Evolutionary conservation across 1,284 basidiomycete species (phyloP).

Genomic region (Neonothopanus nambi): DNA sequence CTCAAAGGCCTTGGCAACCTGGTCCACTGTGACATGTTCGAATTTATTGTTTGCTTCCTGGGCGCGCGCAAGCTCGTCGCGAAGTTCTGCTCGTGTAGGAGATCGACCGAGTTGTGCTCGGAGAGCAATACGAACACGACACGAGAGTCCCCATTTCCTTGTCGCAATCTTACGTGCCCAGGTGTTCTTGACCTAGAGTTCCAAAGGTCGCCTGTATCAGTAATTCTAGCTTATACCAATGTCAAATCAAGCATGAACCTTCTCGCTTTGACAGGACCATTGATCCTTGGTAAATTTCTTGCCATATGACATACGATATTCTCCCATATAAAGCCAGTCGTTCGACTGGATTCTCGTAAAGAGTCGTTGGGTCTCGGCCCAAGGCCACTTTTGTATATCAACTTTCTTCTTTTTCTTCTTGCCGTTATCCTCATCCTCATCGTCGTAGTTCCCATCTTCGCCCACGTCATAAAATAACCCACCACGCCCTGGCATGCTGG

Average conservation of each 20-base stretch:
- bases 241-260: too few species aligned
- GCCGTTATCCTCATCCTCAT: background rate
- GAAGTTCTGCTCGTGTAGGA: slow-evolving; percentile 23
- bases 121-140: slow-evolving; percentile 22
- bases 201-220: too few species aligned
- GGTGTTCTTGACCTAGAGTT: background rate
- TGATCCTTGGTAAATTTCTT: slow-evolving; percentile 25
- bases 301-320: slow-evolving; percentile 25
- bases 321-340: slow-evolving; percentile 32
- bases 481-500: slow-evolving; percentile 35
- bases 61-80: slow-evolving; percentile 13
- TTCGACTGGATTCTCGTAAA: slow-evolving; percentile 22
- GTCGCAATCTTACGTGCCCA: slow-evolving; percentile 10
- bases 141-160: slow-evolving; percentile 22
- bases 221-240: too few species aligned
- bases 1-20: background rate
- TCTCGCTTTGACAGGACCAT: slow-evolving; percentile 24
- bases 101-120: slow-evolving; percentile 19
- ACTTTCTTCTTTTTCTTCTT: background rate
- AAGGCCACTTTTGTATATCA: background rate
- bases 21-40: background rate
- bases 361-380: slow-evolving; percentile 17
- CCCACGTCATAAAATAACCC: slow-evolving; percentile 36
- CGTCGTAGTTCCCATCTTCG: background rate
- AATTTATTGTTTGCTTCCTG: background rate